Evolutionary conservation across 179 eudicot genomes (phyloP).

Genomic region (Beta corolliflora): DNA sequence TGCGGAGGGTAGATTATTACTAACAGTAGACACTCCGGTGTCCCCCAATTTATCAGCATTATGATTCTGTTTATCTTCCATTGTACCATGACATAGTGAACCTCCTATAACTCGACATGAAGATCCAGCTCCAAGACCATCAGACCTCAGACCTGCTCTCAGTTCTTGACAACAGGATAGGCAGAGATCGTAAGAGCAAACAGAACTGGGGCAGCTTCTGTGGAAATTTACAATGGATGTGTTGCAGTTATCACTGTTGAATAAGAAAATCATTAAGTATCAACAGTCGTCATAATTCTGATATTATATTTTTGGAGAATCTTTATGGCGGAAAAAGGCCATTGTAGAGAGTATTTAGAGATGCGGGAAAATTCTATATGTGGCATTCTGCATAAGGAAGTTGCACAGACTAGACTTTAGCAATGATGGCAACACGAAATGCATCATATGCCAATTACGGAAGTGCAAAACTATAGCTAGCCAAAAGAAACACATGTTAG

Average conservation of each 20-base stretch:
- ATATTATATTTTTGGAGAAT: neutral
- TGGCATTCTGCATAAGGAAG: neutral
- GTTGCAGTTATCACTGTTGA: slow-evolving; percentile 74
- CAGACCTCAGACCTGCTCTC: slow-evolving; percentile 49
- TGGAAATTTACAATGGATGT: slow-evolving; percentile 80
- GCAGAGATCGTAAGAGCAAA: slow-evolving; percentile 72
- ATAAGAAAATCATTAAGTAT: slow-evolving; percentile 24
- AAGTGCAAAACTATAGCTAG: neutral
- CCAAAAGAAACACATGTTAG: neutral
- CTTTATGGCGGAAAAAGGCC: neutral
- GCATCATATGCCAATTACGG: neutral
- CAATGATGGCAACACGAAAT: neutral
- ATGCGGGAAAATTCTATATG: neutral
- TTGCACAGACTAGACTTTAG: neutral
- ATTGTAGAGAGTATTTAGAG: neutral
- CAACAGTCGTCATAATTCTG: neutral
- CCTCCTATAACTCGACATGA: slow-evolving; percentile 27
- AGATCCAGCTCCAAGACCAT: slow-evolving; percentile 36
- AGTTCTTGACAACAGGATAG: slow-evolving; percentile 66
- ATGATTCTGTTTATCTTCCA: slow-evolving; percentile 11
- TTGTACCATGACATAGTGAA: slow-evolving; percentile 24
- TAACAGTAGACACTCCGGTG: slow-evolving; percentile 11
- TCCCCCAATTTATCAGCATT: neutral
- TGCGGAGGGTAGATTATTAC: slow-evolving; percentile 16
- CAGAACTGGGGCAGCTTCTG: slow-evolving; percentile 65